Evolutionary conservation across 148 eudicot species (phyloP), one percentile per base, ranked within the genome.

Genomic region (Euryodendron excelsum): DNA sequence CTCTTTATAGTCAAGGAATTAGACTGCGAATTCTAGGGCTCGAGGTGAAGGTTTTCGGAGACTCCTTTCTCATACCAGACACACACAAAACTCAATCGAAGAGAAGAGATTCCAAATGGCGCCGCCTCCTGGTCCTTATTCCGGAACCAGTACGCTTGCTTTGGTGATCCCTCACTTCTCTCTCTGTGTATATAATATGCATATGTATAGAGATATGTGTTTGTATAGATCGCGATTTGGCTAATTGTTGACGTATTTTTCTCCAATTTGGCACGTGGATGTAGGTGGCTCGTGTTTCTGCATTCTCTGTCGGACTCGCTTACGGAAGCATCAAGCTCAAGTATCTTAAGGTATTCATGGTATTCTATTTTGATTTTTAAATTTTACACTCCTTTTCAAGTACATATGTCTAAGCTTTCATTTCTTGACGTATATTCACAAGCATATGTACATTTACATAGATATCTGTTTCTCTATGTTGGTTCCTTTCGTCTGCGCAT

Each of bases 101-200:
- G 33, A 5, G 47, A 0, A 21, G 59, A 55, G 25, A 18, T 55
- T 34, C 4, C 62, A 8, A 75, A 91, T 91, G 95, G 90, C 90
- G 75, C 88, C 87, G 36, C 84, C 85, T 71, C 94, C 97, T 61
- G 94, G 93, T 56, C 91, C 89, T n/a, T 92, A 90, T 85, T 85
- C 94, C 34, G 97, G 97, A 30, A 82, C 78, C 58, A 92, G 97
- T 85, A 84, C 89, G 0, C 91, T 92, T 52, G 97, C 97, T 55
- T 53, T 89, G 92, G 97, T 92, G 50, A 89, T n/a, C 60, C 8
- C 45, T 41, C 45, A 6, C 41, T 25, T 71, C 59, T 48, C 25
- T 28, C 21, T 23, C 31, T 11, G 28, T 30, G 36, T 39, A 3
- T 55, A 13, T 23, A 41, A 59, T 36, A 41, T 41, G 9, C 8